phyloP scores from a whole-genome alignment of 805 yeast species.

The Torulaspora quercuum region DNA sequence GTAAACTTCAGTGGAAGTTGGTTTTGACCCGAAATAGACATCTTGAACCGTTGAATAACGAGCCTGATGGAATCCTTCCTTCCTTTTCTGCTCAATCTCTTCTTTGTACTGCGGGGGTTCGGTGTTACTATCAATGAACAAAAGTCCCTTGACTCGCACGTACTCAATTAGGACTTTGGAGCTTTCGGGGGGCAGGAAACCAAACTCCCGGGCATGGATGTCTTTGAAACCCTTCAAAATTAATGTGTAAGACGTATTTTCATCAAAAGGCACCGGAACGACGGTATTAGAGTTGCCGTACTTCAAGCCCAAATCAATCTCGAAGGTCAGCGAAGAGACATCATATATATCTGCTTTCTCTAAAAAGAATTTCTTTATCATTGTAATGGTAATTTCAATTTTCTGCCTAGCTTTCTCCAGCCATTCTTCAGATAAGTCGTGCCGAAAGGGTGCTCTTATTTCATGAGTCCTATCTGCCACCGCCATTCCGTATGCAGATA shows the following conservation, averaged over 20 bases:
- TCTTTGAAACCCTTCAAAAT: neutral
- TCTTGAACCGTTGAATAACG: neutral
- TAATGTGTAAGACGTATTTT: neutral
- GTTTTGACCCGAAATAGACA: neutral
- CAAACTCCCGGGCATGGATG: constrained; percentile 2
- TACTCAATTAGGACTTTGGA: constrained; percentile 2
- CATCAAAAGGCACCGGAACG: neutral
- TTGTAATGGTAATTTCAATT: constrained; percentile 30
- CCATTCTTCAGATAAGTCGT: neutral
- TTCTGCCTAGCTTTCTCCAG: neutral
- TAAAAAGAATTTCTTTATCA: constrained; percentile 48
- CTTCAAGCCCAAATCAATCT: constrained; percentile 1
- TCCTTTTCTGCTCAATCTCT: constrained; percentile 11
- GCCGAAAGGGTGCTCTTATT: constrained; percentile 9
- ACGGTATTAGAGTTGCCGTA: constrained; percentile 3
- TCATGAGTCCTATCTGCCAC: constrained; percentile 29
- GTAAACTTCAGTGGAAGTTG: constrained; percentile 31
- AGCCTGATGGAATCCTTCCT: neutral
- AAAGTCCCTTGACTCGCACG: constrained; percentile 3
- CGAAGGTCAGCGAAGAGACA: constrained; percentile 53
- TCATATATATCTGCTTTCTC: constrained; percentile 56
- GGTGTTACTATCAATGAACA: neutral
- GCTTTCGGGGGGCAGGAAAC: constrained; percentile 2
- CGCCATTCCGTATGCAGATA: constrained; percentile 79
- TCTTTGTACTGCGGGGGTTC: constrained; percentile 17